phyloP scores from a whole-genome alignment of 768 basidiomycete species.

The Lepiota venenata region DNA sequence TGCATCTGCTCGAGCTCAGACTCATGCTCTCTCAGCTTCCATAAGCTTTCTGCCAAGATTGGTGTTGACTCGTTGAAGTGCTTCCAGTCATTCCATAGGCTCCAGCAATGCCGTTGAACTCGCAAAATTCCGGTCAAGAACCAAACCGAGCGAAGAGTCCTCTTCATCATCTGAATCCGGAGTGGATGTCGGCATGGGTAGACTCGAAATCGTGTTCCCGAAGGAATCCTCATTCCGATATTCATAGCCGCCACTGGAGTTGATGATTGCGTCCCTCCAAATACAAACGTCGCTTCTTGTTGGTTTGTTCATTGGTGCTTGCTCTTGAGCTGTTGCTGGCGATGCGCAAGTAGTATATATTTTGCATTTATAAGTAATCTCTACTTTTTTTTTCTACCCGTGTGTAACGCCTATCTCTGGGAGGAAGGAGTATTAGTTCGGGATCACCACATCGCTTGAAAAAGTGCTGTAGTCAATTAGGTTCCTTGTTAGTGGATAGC shows the following conservation, averaged over 20 bases:
- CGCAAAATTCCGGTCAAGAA: constrained; percentile 54
- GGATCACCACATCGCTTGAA: too few relatives aligned
- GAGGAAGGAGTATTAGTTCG: too few relatives aligned
- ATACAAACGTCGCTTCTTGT: too few relatives aligned
- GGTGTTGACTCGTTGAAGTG: constrained; percentile 65
- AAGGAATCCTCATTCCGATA: constrained; percentile 32
- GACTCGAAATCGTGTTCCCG: constrained; percentile 43
- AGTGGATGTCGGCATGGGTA: constrained; percentile 54
- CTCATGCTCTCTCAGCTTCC: constrained; percentile 84
- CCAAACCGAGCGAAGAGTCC: constrained; percentile 50
- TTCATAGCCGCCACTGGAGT: constrained; percentile 17
- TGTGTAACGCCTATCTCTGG: too few relatives aligned
- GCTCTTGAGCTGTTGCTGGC: too few relatives aligned
- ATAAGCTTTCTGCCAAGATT: constrained; percentile 71
- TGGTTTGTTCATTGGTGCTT: too few relatives aligned
- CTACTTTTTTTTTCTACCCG: too few relatives aligned
- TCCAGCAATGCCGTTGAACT: constrained; percentile 71
- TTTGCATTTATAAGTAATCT: too few relatives aligned
- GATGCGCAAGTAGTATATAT: too few relatives aligned
- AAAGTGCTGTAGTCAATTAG: too few relatives aligned
- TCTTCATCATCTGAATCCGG: constrained; percentile 55
- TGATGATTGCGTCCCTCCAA: background rate
- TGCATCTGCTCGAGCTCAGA: constrained; percentile 82
- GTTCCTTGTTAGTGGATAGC: too few relatives aligned
- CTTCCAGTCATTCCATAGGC: constrained; percentile 69